Conservation (phyloP, 441 rosid genomes). For the Pelargonium fulgidum region DNA sequence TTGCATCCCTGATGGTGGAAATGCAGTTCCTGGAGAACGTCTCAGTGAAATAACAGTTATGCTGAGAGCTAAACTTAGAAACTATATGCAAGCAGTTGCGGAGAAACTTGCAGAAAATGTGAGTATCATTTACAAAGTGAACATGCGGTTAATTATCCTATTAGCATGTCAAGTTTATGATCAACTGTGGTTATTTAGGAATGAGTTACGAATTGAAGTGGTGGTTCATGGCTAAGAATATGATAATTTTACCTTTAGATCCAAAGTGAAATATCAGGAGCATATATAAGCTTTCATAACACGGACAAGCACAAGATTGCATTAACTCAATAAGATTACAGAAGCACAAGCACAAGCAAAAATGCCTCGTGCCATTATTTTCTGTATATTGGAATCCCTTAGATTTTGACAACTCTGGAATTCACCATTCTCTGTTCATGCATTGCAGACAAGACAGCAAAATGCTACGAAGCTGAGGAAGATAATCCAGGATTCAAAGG, state of each 20-base stretch:
- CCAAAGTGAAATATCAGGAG: not conserved
- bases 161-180: not conserved
- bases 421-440: not conserved
- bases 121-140: constrained; percentile 28
- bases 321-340: not conserved
- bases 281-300: not conserved
- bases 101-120: constrained; percentile 92
- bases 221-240: not conserved
- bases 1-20: constrained; percentile 61
- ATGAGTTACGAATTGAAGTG: not conserved
- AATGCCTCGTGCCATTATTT: no score
- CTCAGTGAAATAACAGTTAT: constrained; percentile 90
- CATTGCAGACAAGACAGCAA: constrained; percentile 61
- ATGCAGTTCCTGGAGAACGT: constrained; percentile 76
- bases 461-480: constrained; percentile 74
- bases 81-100: constrained; percentile 81
- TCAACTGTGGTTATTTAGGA: not conserved
- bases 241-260: no score
- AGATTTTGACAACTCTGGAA: constrained; percentile 4
- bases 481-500: constrained; percentile 88
- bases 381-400: not conserved
- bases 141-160: constrained; percentile 11
- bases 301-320: not conserved
- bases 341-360: not conserved
- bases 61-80: constrained; percentile 86